Evolutionary conservation across 78 protist species (phyloP).

Genomic region (Planoprotostelium fungivorum): DNA sequence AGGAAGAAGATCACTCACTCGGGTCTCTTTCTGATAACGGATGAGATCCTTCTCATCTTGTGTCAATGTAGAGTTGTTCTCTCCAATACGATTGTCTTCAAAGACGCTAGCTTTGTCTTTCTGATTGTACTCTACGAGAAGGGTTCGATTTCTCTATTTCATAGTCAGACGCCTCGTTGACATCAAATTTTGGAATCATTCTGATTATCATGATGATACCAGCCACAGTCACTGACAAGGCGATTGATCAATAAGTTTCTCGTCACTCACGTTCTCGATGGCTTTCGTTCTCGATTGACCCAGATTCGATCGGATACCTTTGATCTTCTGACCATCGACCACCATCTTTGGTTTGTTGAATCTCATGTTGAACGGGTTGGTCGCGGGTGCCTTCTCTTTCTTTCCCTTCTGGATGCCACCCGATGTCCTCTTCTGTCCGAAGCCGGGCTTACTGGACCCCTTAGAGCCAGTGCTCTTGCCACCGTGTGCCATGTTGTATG

Average conservation of each 20-base stretch:
- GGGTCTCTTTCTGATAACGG: slow-evolving; percentile 49
- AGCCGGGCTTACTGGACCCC: background rate
- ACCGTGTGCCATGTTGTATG: background rate
- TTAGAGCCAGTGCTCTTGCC: background rate
- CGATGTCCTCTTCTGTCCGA: background rate
- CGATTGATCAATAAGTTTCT: background rate
- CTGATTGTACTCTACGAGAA: slow-evolving; percentile 36
- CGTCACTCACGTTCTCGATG: slow-evolving; percentile 37
- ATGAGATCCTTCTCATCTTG: slow-evolving; percentile 51
- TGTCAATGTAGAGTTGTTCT: slow-evolving; percentile 27
- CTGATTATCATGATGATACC: background rate
- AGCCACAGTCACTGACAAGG: background rate
- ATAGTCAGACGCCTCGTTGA: background rate
- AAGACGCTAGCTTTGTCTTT: slow-evolving; percentile 28
- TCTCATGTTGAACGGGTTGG: slow-evolving; percentile 57
- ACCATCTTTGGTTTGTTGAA: slow-evolving; percentile 22
- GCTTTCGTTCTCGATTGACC: slow-evolving; percentile 65
- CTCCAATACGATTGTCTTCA: slow-evolving; percentile 41
- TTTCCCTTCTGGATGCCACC: background rate
- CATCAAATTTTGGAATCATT: background rate
- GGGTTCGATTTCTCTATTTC: slow-evolving; percentile 35
- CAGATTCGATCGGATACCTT: slow-evolving; percentile 23
- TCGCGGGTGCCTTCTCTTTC: background rate
- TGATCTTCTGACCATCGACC: slow-evolving; percentile 21
- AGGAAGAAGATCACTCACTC: slow-evolving; percentile 5